A percentile compares a stretch with the other conserved stretches of the same genome.
Conservation (phyloP, 1,284 basidiomycete species). For the Singerocomus rubriflavus region DNA sequence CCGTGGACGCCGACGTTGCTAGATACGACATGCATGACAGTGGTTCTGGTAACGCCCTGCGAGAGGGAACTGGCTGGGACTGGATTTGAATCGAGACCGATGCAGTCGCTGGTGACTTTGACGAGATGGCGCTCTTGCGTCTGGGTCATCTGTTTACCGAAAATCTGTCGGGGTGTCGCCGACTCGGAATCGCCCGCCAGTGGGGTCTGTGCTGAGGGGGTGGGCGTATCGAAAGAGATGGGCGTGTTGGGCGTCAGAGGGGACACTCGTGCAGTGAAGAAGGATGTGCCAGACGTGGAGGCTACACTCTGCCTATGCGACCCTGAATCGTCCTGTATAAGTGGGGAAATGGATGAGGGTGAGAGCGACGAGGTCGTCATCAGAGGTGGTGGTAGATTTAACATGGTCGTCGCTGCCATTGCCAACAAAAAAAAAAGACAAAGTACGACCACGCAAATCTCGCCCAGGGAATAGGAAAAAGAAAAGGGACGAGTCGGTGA, state of each 20-base stretch:
- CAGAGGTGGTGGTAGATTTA: slow-evolving; percentile 4
- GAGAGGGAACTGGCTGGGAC: slow-evolving; percentile 31
- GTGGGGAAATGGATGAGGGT: slow-evolving; percentile 12
- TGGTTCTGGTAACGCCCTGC: slow-evolving; percentile 17
- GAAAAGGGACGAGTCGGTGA: neutral
- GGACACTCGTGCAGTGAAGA: slow-evolving; percentile 27
- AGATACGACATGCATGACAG: slow-evolving; percentile 33
- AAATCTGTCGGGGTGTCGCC: slow-evolving; percentile 32
- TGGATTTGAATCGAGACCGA: slow-evolving; percentile 42
- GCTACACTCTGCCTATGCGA: slow-evolving; percentile 25
- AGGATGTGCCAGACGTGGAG: slow-evolving; percentile 25
- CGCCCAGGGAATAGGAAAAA: neutral
- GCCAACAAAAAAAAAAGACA: neutral
- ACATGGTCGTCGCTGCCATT: slow-evolving; percentile 14
- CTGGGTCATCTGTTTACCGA: slow-evolving; percentile 21
- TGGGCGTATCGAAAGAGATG: slow-evolving; percentile 14
- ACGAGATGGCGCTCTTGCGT: slow-evolving; percentile 51
- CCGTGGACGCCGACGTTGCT: slow-evolving; percentile 21
- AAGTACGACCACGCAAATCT: neutral
- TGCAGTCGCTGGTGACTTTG: slow-evolving; percentile 46
- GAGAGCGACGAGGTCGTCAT: slow-evolving; percentile 14
- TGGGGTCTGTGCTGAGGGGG: slow-evolving; percentile 37
- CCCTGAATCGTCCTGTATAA: slow-evolving; percentile 6
- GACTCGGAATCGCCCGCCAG: slow-evolving; percentile 12
- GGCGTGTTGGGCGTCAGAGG: slow-evolving; percentile 20